These are phyloP conservation scores for Coccinonectria pachysandricola DNA, from an alignment of 2,329 filamentous ascomycete species.

Conservation along the genomic window DNA sequence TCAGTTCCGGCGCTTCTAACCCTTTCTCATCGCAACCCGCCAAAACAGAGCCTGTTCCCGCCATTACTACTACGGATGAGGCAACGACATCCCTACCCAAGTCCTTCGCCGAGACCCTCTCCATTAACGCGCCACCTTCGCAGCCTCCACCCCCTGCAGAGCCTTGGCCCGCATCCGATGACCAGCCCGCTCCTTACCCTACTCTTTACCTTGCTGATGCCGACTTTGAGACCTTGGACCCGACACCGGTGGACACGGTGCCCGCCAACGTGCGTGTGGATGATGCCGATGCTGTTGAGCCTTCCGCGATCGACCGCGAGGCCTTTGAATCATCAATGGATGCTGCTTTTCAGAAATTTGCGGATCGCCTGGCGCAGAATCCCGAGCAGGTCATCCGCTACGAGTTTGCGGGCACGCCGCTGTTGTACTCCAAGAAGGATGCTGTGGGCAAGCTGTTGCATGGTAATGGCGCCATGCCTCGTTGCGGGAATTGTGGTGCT, in stretches of 20 bases:
- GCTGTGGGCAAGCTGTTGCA: conserved; percentile 58
- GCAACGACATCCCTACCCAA: conserved; percentile 35
- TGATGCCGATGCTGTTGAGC: conserved; percentile 29
- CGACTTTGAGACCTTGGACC: conserved; percentile 81
- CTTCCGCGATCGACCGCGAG: conserved; percentile 50
- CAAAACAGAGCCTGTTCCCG: conserved; percentile 23
- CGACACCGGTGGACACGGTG: conserved; percentile 36
- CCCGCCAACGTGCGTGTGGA: conserved; percentile 36
- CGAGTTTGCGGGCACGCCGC: conserved; percentile 60
- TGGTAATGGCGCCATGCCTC: conserved; percentile 49
- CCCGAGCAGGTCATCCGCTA: conserved; percentile 76
- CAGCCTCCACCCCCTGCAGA: conserved; percentile 35
- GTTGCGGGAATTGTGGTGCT: conserved; percentile 66
- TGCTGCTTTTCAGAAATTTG: conserved; percentile 69
- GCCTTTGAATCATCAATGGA: conserved; percentile 68
- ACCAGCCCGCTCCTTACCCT: conserved; percentile 63
- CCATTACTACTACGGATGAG: conserved; percentile 17
- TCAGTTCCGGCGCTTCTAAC: conserved; percentile 17
- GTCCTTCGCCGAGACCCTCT: conserved; percentile 66
- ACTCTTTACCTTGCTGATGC: conserved; percentile 73
- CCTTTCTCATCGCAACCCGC: conserved; percentile 26
- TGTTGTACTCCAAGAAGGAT: conserved; percentile 76
- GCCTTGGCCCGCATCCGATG: conserved; percentile 62
- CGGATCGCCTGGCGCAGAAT: conserved; percentile 67
- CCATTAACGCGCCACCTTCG: conserved; percentile 49